A percentile compares a stretch with the other conserved stretches of the same genome.
Evolutionary conservation across 345 rosid species (phyloP).

Genomic region (Erysimum cheiranthoides): DNA sequence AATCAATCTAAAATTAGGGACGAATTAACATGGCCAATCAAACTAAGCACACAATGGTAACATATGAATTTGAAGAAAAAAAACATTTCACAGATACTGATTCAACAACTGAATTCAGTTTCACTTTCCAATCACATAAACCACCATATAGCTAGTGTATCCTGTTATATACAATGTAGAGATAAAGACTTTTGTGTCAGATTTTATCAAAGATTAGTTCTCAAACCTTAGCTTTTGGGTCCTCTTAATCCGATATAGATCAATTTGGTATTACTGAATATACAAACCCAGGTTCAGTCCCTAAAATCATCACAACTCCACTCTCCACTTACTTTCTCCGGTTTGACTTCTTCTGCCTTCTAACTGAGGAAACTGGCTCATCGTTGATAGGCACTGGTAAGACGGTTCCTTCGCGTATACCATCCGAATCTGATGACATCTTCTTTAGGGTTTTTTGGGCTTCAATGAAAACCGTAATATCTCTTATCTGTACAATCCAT

Average conservation of each 20-base stretch:
- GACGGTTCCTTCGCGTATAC: slow-evolving; percentile 65
- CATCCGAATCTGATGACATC: slow-evolving; percentile 60
- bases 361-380: slow-evolving; percentile 51
- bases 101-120: not conserved
- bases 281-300: not conserved
- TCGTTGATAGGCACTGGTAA: slow-evolving; percentile 67
- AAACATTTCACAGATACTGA: not conserved
- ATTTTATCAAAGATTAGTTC: not conserved
- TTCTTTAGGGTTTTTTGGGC: slow-evolving; percentile 72
- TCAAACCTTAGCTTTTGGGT: slow-evolving; percentile 16
- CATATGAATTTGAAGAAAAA: not conserved
- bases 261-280: slow-evolving; percentile 18
- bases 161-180: not conserved
- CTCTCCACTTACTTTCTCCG: slow-evolving; percentile 50
- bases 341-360: slow-evolving; percentile 56
- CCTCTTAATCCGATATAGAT: not conserved
- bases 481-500: slow-evolving; percentile 67
- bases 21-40: not conserved
- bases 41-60: too few species aligned
- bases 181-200: not conserved
- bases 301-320: slow-evolving; percentile 37
- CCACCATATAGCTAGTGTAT: not conserved
- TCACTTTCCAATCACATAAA: not conserved
- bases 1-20: not conserved
- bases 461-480: slow-evolving; percentile 70